These are phyloP conservation scores for Jasminum sambac DNA, from an alignment of 257 asterid species.

Conservation along the genomic window DNA sequence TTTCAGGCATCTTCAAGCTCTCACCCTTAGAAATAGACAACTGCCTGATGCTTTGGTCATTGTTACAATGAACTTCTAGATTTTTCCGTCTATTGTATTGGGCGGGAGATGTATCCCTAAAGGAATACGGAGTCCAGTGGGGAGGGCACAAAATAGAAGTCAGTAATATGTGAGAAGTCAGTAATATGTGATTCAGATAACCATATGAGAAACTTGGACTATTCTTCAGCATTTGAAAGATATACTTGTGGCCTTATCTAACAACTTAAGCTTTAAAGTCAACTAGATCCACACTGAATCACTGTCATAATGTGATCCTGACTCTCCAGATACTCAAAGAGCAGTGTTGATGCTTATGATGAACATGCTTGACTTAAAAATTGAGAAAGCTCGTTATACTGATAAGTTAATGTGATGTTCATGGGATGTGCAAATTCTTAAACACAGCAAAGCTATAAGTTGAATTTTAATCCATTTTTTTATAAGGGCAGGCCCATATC, in stretches of 20 bases:
- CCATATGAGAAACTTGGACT: slow-evolving; percentile 6
- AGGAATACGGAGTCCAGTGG: slow-evolving; percentile 22
- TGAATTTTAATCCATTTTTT: neutral
- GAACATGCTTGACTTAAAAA: neutral
- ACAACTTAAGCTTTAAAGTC: neutral
- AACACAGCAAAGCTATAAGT: neutral
- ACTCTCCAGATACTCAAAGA: slow-evolving; percentile 1
- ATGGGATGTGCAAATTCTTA: slow-evolving; percentile 3
- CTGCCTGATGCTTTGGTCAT: slow-evolving; percentile 53
- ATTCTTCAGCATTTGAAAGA: neutral
- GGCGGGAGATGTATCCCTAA: slow-evolving; percentile 67
- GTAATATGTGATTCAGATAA: slow-evolving; percentile 16
- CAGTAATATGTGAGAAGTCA: slow-evolving; percentile 5
- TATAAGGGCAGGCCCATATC: neutral
- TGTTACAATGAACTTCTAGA: slow-evolving; percentile 81
- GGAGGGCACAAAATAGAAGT: slow-evolving; percentile 14
- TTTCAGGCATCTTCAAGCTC: slow-evolving; percentile 56
- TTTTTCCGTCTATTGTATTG: slow-evolving; percentile 61
- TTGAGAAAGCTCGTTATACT: neutral
- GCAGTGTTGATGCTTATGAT: neutral
- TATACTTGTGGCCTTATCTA: neutral
- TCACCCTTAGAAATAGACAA: slow-evolving; percentile 44
- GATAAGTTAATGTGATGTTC: slow-evolving; percentile 7
- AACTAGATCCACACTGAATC: neutral
- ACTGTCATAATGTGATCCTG: neutral